A percentile compares a stretch with the other conserved stretches of the same genome.
These are phyloP conservation scores for Kwoniella shandongensis DNA, from an alignment of 768 basidiomycete genomes.

Conservation along the genomic window DNA sequence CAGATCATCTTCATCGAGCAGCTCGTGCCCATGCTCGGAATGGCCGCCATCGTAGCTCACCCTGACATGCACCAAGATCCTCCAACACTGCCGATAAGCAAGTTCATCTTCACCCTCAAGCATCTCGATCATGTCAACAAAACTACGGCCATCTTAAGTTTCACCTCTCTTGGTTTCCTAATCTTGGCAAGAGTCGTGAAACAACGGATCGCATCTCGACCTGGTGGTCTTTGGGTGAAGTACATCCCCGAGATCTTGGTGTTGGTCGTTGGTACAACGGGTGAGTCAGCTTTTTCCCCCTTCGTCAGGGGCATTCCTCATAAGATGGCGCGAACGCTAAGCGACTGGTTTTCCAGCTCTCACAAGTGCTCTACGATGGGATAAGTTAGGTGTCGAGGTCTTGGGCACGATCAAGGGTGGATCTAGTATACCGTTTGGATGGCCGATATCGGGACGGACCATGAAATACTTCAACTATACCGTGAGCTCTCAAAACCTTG, in stretches of 20 bases:
- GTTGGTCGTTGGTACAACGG: conserved; percentile 76
- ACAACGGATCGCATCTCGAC: conserved; percentile 58
- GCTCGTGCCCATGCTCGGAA: conserved; percentile 84
- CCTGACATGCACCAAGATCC: conserved; percentile 32
- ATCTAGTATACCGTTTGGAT: conserved; percentile 61
- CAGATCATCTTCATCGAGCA: conserved; percentile 70
- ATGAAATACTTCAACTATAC: conserved; percentile 71
- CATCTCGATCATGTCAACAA: conserved; percentile 59
- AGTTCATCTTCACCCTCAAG: conserved; percentile 70
- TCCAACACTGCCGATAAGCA: conserved; percentile 69
- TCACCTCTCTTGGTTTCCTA: conserved; percentile 67
- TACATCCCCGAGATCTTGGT: conserved; percentile 87
- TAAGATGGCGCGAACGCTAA: no score
- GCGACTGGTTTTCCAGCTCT: conserved; percentile 60
- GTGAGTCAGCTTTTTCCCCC: conserved; percentile 57
- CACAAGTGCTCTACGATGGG: conserved; percentile 70
- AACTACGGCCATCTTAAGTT: conserved; percentile 72
- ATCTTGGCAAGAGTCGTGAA: conserved; percentile 61
- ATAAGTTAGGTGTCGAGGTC: conserved; percentile 74
- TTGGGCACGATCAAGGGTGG: conserved; percentile 73
- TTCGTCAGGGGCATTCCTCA: no score
- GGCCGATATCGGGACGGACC: conserved; percentile 67
- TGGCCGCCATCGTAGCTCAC: conserved; percentile 54
- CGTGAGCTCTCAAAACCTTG: conserved; percentile 19
- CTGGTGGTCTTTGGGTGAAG: conserved; percentile 64